Evolutionary conservation across 441 rosid genomes (phyloP).

Genomic region (Eruca vesicaria): DNA sequence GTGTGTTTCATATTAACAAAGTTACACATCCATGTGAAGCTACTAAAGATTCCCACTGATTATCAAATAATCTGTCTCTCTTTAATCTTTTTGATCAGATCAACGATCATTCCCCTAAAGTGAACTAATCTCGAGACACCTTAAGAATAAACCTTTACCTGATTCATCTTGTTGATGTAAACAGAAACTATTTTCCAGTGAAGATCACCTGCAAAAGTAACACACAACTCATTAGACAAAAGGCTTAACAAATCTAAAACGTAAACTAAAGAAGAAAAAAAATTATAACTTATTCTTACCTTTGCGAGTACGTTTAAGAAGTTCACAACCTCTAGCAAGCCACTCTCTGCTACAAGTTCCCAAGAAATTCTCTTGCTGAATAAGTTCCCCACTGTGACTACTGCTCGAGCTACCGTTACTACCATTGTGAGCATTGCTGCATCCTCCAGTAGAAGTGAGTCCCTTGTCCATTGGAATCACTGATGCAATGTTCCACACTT

Average conservation of each 20-base stretch:
- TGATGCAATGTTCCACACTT: constrained; percentile 86
- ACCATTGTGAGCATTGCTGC: constrained; percentile 40
- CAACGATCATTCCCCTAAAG: constrained; percentile 27
- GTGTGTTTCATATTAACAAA: constrained; percentile 35
- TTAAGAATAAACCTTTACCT: constrained; percentile 42
- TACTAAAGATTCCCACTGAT: constrained; percentile 45
- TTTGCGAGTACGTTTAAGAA: constrained; percentile 88
- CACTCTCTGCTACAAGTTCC: constrained; percentile 81
- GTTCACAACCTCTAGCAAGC: constrained; percentile 86
- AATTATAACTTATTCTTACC: constrained; percentile 38
- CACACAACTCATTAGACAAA: constrained; percentile 1
- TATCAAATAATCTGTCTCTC: constrained; percentile 45
- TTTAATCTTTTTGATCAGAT: constrained; percentile 40
- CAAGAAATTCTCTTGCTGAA: constrained; percentile 70
- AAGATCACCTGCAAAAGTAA: constrained; percentile 59
- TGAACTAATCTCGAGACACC: neutral
- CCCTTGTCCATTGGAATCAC: constrained; percentile 86
- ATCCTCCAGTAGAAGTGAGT: constrained; percentile 40
- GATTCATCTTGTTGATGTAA: constrained; percentile 70
- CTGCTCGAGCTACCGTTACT: constrained; percentile 58
- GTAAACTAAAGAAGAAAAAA: neutral
- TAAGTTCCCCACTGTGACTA: constrained; percentile 68
- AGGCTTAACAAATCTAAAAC: neutral
- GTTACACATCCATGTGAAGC: constrained; percentile 35
- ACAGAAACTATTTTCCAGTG: constrained; percentile 93